Evolutionary conservation across 345 rosid species (phyloP), one percentile per base, ranked within the genome.

Genomic region (Sapria himalayana): DNA sequence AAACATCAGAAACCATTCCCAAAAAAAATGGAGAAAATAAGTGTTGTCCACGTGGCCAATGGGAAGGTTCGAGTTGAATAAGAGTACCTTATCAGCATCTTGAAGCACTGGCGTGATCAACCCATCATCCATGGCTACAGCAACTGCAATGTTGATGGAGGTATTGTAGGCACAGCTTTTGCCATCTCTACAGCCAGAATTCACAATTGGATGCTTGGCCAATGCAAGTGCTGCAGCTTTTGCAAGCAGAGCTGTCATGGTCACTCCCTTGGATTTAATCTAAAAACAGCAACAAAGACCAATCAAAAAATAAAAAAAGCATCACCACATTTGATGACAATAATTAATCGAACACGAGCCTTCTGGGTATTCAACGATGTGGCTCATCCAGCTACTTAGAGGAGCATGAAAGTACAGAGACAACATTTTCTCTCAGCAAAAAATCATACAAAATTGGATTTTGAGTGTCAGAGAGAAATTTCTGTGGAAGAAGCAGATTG

Each of bases 211-310:
- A 50, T 81, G 94, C 64, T 78, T 59, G 16, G 53, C 77, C 61
- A 89, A 62, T 4, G 98, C 93, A 52, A 82, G 81, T 7, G 95
- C 86, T 0, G 93, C 74, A 7, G 98, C 98, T 73, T 89, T 89
- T 22, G 91, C 93, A 4, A 89, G 69, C 58, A 85, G 66, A 41
- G 97, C 94, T 19, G 94, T 75, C 97, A 81, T 85, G 10, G 94
- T 89, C 39, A 89, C 93, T 25, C 95, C 98, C 72, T 79, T 89
- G 19, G 79, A 71, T 65, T 89, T 89, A 55, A 89, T 72, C 98
- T 89, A 62, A 39, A 53, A 15, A 46, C 43, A 61, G 11, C 19
- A 60, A 21, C 31, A n/a, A 51, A 9, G 37, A 48, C 3, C 31
- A 29, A 25, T 19, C 16, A 9, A 0, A 3, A 27, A 2, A 39